Base-by-base conservation (phyloP, 176 grass and related monocot species). In the Rhynchospora tenuis region DNA sequence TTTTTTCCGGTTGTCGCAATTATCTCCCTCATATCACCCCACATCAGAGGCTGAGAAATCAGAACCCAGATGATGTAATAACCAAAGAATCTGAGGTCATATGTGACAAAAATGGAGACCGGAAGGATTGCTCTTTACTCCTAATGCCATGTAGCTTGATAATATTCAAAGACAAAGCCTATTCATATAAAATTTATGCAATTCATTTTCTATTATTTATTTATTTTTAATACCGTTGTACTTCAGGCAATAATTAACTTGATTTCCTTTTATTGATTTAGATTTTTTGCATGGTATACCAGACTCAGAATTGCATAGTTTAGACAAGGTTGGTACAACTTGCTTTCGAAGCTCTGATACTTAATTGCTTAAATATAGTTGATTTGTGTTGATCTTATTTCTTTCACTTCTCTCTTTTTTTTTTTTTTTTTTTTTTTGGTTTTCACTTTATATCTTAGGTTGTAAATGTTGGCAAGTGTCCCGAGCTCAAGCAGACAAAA, bases 221-320 rank as follows among this genome's bases (percentile, higher is more conserved):
- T n/a, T n/a, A n/a, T 15, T 61, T 60, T 44, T 15, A 12, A 45
- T 23, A 45, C 19, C 13, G 6, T 15, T 9, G 52, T 57, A 29
- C 6, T 58, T 62, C 59, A 46, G 14, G 38, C 42, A 61, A 17
- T 63, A 19, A 47, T 43, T 15, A 63, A 6, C 33, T 60, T 61
- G 10, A 23, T 42, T 59, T 60, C 3, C 9, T 10, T 38, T 62
- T 62, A 4, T 17, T 3, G 12, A 59, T 86, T 72, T 89, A 98
- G 95, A 93, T n/a, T 93, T 90, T 79, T 72, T 98, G 59, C 95
- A 98, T 65, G 92, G 95, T 5, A 98, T 98, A 87, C 83, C 87
- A 91, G 95, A 95, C 45, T 88, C 55, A 54, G 87, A 89, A 31
- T 69, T 90, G 24, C 92, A 90, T 74, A 93, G 82, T 73, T 66